Base-by-base conservation (phyloP, 2,329 filamentous ascomycete species). In the Penicillium griseofulvum region DNA sequence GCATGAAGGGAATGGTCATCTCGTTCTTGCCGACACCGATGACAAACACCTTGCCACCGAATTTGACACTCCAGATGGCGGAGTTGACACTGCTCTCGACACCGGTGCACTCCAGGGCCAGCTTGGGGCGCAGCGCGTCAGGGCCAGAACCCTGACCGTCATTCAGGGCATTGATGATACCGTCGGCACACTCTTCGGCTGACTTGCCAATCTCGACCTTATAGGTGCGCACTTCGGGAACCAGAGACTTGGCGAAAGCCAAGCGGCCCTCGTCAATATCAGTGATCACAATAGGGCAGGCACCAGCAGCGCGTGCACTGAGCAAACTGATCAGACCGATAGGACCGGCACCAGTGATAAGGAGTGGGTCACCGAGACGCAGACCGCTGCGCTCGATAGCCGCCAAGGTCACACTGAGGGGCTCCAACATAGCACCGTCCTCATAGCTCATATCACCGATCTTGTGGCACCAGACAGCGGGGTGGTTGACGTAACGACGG, bases 1-100 rank as follows among this genome's bases (percentile, higher is more conserved):
- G 80, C 93, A 97, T 97, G 75, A 97, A 97, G 28, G 93, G 93
- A 61, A 97, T 88, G 75, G 85, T 91, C 80, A 97, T 94, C 80
- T 97, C 90, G 73, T 94, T 92, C 81, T 89, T 93, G 63, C 93
- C 94, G 3, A 97, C 92, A 38, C 93, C 93, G 63, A 97, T 95
- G 61, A 97, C 88, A 71, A 97, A 97, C 51, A 97, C 93, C 77
- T 95, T 96, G 66, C 94, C 93, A 62, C 93, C 94, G 68, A 97
- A 97, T 78, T 93, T 95, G 72, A 89, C 85, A 10, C 90, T 87
- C 83, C 92, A 94, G 71, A 97, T 93, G 50, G 91, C 91, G 28
- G 89, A 82, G 6, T 86, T 85, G 68, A 97, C 89, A 73, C 88
- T 92, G 76, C 87, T 90, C 80, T 97, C 92, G 16, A 96, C 91